These are phyloP conservation scores for Agaricus bisporus DNA, from an alignment of 768 basidiomycete genomes.

Conservation along the genomic window DNA sequence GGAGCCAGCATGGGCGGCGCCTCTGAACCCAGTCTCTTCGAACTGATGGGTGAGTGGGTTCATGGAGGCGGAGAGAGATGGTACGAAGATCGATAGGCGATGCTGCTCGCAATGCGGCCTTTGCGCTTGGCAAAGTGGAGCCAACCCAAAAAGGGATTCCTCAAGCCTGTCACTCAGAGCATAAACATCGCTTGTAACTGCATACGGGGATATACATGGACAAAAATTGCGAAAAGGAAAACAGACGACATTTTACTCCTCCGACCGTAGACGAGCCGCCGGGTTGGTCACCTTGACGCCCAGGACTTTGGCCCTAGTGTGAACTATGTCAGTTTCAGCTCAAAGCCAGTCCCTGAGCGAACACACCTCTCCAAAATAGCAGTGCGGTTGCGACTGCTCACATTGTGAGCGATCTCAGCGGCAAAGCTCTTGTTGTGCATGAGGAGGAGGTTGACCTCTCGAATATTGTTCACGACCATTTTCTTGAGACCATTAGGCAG, in stretches of 20 bases:
- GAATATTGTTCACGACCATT: conserved; percentile 89
- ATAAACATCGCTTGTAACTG: conserved; percentile 37
- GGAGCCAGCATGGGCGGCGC: conserved; percentile 79
- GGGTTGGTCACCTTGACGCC: conserved; percentile 94
- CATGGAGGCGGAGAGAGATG: background rate
- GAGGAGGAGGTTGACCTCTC: conserved; percentile 90
- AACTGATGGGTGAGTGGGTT: background rate
- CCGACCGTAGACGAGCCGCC: conserved; percentile 87
- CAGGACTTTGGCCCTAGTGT: conserved; percentile 68
- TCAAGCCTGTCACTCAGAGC: conserved; percentile 5
- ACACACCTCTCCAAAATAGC: conserved; percentile 81
- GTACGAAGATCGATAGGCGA: background rate
- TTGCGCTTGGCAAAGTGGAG: background rate
- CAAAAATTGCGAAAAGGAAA: conserved; percentile 25
- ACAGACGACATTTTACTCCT: conserved; percentile 61
- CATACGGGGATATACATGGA: conserved; percentile 50
- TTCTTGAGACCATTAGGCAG: conserved; percentile 96
- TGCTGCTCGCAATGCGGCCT: too few species aligned
- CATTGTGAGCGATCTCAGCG: conserved; percentile 94
- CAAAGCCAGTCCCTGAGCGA: background rate
- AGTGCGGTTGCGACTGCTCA: conserved; percentile 92
- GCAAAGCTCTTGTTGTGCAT: conserved; percentile 98
- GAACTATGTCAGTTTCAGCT: conserved; percentile 8
- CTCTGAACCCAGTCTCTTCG: conserved; percentile 23
- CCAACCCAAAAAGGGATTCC: conserved; percentile 2